Evolutionary conservation across 352 stramenopile genomes (phyloP).

Genomic region (Labyrinthula sp.): DNA sequence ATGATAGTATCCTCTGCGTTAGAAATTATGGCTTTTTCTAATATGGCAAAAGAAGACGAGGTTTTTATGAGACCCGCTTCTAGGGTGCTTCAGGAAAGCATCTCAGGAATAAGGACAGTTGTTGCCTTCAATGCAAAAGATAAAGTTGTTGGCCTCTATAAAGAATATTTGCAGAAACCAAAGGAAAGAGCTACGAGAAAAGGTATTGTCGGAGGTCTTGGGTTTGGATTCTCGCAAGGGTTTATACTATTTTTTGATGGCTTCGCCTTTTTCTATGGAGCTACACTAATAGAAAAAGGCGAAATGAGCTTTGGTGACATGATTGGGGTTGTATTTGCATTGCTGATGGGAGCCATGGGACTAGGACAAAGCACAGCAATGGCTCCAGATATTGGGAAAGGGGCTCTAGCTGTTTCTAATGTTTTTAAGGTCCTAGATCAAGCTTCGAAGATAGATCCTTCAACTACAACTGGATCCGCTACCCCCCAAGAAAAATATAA

Average conservation of each 20-base stretch:
- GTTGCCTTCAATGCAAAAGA: conserved; percentile 30
- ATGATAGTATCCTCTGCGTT: conserved; percentile 38
- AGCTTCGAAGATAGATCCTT: conserved; percentile 9
- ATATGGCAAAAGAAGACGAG: conserved; percentile 19
- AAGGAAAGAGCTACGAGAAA: conserved; percentile 2
- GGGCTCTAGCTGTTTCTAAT: conserved; percentile 4
- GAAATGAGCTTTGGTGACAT: conserved; percentile 17
- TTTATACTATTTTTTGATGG: conserved; percentile 26
- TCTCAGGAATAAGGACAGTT: conserved; percentile 34
- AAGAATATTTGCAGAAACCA: conserved; percentile 13
- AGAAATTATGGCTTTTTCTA: conserved; percentile 9
- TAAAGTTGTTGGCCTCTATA: conserved; percentile 29
- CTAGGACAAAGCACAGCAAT: conserved; percentile 25
- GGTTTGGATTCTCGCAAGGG: conserved; percentile 27
- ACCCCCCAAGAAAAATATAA: conserved; percentile 23
- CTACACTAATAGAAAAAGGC: conserved; percentile 17
- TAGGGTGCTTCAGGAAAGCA: conserved; percentile 31
- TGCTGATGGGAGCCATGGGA: conserved; percentile 14
- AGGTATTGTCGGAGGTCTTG: conserved; percentile 9
- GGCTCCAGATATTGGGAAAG: conserved; percentile 26
- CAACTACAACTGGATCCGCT: neutral
- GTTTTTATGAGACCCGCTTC: conserved; percentile 16
- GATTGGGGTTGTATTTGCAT: conserved; percentile 22
- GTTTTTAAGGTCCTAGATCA: conserved; percentile 27
- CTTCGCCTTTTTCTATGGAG: conserved; percentile 21